These are phyloP conservation scores for Aspergillus pseudoterreus DNA, from an alignment of 2,329 filamentous ascomycete species.

Conservation along the genomic window DNA sequence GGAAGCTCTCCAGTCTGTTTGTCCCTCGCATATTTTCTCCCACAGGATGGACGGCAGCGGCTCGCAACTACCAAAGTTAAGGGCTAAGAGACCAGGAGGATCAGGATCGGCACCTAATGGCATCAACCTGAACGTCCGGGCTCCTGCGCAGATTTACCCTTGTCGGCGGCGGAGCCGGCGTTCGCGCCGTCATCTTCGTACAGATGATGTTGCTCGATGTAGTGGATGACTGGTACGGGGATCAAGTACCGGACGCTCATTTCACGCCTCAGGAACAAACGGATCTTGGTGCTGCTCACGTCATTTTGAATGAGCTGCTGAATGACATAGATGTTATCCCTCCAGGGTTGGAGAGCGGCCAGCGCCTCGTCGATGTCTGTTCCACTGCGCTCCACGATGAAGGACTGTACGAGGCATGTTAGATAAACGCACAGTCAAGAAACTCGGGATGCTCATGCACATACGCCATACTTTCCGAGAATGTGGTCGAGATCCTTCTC, in stretches of 20 bases:
- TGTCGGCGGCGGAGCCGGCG: constrained; percentile 25
- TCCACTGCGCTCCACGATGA: constrained; percentile 82
- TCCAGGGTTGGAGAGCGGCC: constrained; percentile 74
- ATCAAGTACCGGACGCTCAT: constrained; percentile 79
- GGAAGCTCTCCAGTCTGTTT: too few relatives aligned
- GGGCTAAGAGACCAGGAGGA: not conserved
- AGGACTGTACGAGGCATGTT: constrained; percentile 45
- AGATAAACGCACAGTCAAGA: constrained; percentile 1
- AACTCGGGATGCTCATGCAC: constrained; percentile 11
- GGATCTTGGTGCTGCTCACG: constrained; percentile 77
- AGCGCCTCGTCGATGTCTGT: constrained; percentile 87
- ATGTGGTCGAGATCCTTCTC: constrained; percentile 83
- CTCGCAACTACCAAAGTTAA: not conserved
- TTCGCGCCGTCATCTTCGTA: constrained; percentile 53
- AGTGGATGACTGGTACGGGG: constrained; percentile 69
- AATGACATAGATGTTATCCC: constrained; percentile 83
- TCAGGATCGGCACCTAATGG: not conserved
- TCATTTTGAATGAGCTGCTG: constrained; percentile 85
- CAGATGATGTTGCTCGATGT: constrained; percentile 65
- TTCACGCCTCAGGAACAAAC: constrained; percentile 71
- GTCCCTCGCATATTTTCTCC: not conserved
- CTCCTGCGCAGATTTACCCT: constrained; percentile 30
- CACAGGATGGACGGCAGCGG: not conserved
- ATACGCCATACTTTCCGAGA: constrained; percentile 68
- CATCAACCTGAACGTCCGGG: constrained; percentile 24